phyloP scores from a whole-genome alignment of 1,284 basidiomycete species.

The Stereum hirsutum region DNA sequence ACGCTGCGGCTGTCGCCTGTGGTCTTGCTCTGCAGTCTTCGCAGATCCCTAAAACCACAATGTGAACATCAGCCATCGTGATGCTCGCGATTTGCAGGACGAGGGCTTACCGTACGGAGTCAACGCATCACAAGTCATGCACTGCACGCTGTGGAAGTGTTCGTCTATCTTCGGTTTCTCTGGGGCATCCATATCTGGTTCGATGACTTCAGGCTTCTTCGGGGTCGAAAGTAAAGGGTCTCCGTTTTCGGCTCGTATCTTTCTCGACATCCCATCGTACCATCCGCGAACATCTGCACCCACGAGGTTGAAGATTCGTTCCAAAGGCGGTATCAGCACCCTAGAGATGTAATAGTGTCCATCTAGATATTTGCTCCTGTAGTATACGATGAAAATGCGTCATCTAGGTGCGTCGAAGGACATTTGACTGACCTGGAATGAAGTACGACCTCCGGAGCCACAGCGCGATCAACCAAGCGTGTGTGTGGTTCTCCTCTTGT shows the following conservation, averaged over 20 bases:
- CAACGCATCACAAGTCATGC: constrained; percentile 55
- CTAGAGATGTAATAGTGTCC: constrained; percentile 86
- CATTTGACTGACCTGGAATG: constrained; percentile 46
- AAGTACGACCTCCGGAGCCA: constrained; percentile 74
- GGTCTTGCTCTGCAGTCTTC: constrained; percentile 46
- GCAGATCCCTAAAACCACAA: constrained; percentile 49
- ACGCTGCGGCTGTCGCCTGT: constrained; percentile 46
- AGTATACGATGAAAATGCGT: not conserved
- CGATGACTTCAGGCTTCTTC: constrained; percentile 34
- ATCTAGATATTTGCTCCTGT: constrained; percentile 62
- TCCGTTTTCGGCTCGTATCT: constrained; percentile 24
- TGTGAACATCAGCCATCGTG: constrained; percentile 1
- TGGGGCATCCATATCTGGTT: constrained; percentile 20
- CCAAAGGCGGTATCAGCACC: constrained; percentile 84
- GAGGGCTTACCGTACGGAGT: constrained; percentile 42
- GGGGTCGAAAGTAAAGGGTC: constrained; percentile 31
- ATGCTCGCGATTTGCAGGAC: not conserved
- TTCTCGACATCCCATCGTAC: constrained; percentile 85
- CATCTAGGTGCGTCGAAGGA: not conserved
- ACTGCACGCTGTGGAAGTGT: constrained; percentile 69
- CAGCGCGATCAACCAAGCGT: constrained; percentile 76
- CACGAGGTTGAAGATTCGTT: constrained; percentile 85
- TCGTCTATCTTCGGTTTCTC: constrained; percentile 54
- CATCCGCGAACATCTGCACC: constrained; percentile 86
- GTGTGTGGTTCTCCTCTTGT: constrained; percentile 55